Conservation (phyloP, 495 filamentous ascomycete species). For the Geoglossum glabrum region DNA sequence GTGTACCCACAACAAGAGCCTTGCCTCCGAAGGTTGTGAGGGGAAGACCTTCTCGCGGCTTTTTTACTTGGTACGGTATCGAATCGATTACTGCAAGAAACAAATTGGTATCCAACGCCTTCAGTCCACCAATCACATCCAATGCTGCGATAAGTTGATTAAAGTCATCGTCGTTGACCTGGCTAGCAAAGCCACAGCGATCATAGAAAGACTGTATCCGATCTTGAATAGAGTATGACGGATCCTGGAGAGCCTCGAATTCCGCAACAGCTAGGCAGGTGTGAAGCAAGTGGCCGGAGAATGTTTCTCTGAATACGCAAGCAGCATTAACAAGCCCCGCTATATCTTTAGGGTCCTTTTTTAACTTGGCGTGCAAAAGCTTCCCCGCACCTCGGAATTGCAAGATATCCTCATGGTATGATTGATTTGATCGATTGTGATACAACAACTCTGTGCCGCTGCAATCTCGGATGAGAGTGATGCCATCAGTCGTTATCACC, state of each 20-base stretch:
- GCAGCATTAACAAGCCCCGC: slow-evolving; percentile 36
- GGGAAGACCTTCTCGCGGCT: slow-evolving; percentile 24
- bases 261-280: slow-evolving; percentile 37
- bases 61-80: slow-evolving; percentile 23
- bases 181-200: slow-evolving; percentile 46
- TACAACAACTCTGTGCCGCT: slow-evolving; percentile 52
- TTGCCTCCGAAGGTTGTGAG: slow-evolving; percentile 25
- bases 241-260: slow-evolving; percentile 49
- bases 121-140: slow-evolving; percentile 34
- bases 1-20: slow-evolving; percentile 48
- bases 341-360: slow-evolving; percentile 13
- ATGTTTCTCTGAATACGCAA: slow-evolving; percentile 34
- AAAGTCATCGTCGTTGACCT: slow-evolving; percentile 53
- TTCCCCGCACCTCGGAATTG: slow-evolving; percentile 2
- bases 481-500: slow-evolving; percentile 58
- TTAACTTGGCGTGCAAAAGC: neutral
- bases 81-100: slow-evolving; percentile 30
- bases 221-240: slow-evolving; percentile 40
- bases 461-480: slow-evolving; percentile 59
- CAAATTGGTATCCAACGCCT: slow-evolving; percentile 28
- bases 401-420: slow-evolving; percentile 1
- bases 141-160: slow-evolving; percentile 20
- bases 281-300: slow-evolving; percentile 40
- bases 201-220: slow-evolving; percentile 54
- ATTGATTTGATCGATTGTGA: slow-evolving; percentile 25